A percentile compares a stretch with the other conserved stretches of the same genome.
Evolutionary conservation across 805 yeast genomes (phyloP).

Genomic region (Metschnikowia rubicola): DNA sequence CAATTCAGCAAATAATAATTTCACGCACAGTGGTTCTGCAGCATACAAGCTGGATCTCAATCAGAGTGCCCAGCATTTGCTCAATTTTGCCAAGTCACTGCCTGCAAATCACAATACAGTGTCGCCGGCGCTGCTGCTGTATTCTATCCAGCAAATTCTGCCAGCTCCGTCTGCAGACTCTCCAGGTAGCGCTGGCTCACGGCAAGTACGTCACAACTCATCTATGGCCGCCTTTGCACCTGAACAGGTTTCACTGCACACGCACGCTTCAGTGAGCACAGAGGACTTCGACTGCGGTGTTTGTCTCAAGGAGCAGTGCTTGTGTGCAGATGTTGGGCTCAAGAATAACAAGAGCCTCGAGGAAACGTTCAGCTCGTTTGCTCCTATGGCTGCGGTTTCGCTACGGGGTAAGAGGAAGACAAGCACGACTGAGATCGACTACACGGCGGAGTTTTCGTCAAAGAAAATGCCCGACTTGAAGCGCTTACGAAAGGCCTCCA

Average conservation of each 20-base stretch:
- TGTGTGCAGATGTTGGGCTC: constrained; percentile 56
- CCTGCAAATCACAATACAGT: constrained; percentile 14
- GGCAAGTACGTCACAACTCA: constrained; percentile 1
- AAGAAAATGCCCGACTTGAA: constrained; percentile 36
- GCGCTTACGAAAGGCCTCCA: constrained; percentile 21
- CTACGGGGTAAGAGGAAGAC: constrained; percentile 37
- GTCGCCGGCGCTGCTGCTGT: constrained; percentile 27
- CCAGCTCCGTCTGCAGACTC: constrained; percentile 52
- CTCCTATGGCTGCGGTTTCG: constrained; percentile 68
- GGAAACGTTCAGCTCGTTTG: constrained; percentile 40
- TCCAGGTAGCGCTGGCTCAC: constrained; percentile 30
- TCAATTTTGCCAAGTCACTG: constrained; percentile 19
- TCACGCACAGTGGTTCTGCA: neutral
- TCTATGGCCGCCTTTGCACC: neutral
- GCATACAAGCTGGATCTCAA: constrained; percentile 15
- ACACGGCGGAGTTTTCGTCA: constrained; percentile 45
- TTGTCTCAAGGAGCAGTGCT: constrained; percentile 66
- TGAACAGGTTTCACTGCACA: neutral
- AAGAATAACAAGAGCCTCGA: constrained; percentile 26
- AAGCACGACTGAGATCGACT: constrained; percentile 46
- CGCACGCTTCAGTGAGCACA: neutral
- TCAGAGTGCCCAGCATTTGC: constrained; percentile 21
- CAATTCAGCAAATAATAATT: neutral
- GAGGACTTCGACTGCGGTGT: constrained; percentile 53
- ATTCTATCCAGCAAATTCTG: constrained; percentile 46